These are phyloP conservation scores for Paspalum notatum DNA, from an alignment of 176 grass and related monocot genomes.

Conservation along the genomic window DNA sequence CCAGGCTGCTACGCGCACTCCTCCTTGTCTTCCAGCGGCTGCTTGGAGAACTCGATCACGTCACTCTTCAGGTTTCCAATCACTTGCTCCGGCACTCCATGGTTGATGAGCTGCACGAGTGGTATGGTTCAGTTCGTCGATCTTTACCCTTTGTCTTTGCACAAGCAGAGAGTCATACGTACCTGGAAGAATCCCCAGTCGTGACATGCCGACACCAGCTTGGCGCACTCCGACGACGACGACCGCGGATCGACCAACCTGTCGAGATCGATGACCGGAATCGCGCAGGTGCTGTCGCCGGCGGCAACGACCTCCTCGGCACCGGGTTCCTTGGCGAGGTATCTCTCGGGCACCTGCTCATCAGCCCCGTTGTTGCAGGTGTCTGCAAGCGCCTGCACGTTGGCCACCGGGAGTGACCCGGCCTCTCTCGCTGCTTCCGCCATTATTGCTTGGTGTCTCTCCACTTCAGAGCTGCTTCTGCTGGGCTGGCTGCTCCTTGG, in stretches of 20 bases:
- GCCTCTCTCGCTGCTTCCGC: background rate
- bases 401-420: constrained; percentile 17
- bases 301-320: background rate
- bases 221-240: constrained; percentile 5
- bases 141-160: too few relatives aligned
- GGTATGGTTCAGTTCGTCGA: too few relatives aligned
- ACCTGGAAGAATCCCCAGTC: constrained; percentile 38
- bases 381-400: constrained; percentile 29
- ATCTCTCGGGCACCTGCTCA: constrained; percentile 3
- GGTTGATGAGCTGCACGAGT: constrained; percentile 34
- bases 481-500: background rate
- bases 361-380: background rate
- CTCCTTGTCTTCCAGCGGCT: constrained; percentile 36
- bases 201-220: constrained; percentile 8
- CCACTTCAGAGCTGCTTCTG: too few relatives aligned
- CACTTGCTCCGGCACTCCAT: constrained; percentile 32
- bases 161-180: background rate
- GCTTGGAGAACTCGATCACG: constrained; percentile 36
- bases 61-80: constrained; percentile 20
- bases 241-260: background rate
- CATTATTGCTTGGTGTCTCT: background rate
- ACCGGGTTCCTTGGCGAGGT: background rate
- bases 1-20: background rate
- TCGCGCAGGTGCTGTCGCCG: background rate
- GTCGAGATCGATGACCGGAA: background rate